A percentile compares a stretch with the other conserved stretches of the same genome.
Conservation (phyloP, 148 eudicot genomes). For the Spergularia marina region DNA sequence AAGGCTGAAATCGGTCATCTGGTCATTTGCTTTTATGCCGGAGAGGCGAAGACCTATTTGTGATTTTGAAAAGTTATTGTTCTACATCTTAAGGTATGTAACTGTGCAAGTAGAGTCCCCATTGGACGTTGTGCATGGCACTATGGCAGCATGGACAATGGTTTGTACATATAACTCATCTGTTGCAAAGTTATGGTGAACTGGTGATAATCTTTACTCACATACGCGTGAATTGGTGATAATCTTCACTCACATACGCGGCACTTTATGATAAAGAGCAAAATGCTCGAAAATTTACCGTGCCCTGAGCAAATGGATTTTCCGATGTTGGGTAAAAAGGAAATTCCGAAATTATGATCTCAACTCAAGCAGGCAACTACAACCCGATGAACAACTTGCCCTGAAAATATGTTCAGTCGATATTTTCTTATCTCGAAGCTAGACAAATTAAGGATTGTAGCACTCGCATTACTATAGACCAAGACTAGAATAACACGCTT, state of each 20-base stretch:
- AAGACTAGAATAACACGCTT: no score
- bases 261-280: not conserved
- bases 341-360: no score
- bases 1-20: not conserved
- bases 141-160: not conserved
- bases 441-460: no score
- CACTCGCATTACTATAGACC: no score
- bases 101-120: constrained; percentile 3
- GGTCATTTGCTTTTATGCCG: not conserved
- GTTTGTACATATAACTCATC: not conserved
- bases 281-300: not conserved
- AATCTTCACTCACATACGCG: not conserved
- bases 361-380: no score
- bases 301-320: no score
- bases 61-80: not conserved
- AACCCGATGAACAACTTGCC: no score
- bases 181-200: not conserved
- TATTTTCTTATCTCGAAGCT: no score
- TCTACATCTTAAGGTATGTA: not conserved
- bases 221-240: not conserved
- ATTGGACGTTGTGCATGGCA: not conserved
- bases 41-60: not conserved
- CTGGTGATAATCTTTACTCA: not conserved
- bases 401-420: no score
- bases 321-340: no score